Base-by-base conservation (phyloP, 371 early-diverging fungal genomes). In the Choanephora cucurbitarum region DNA sequence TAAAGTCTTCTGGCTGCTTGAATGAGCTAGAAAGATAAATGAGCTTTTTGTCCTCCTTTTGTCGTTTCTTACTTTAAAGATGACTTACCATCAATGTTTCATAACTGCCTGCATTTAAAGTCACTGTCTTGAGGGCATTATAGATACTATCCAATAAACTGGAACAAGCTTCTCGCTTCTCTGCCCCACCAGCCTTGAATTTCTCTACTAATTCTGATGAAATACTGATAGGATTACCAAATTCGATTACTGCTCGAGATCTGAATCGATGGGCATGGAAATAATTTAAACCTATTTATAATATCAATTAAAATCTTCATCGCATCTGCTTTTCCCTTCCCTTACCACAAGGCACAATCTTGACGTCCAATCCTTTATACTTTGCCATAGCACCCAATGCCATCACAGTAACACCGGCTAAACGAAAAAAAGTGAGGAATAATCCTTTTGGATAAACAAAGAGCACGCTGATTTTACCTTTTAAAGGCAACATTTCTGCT, bases 221-320 rank as follows among this genome's bases (percentile, higher is more conserved):
- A 1, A 97, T 77, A 1, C 83, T 77, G 53, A 97, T 84, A 0
- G 95, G 94, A 32, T 89, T 83, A 19, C 98, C 96, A 77, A 91
- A 97, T 64, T 97, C 96, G 44, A 97, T 84, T 6, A 96, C 95
- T 10, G 97, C 96, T 51, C 95, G 83, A 7, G 95, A 95, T 45
- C 97, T 84, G 82, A 97, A 97, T 64, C 88, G 86, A 78, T 95
- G 89, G 10, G 97, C 91, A 70, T 97, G 92, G 73, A 96, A 97
- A 69, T 97, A 97, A 72, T 90, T 91, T 50, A 97, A 75, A 0
- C 60, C 55, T 44, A 40, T 37, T 37, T 9, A 11, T 9, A 9
- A 44, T 18, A 43, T 8, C 5, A 11, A 31, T 17, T 22, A 31
- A 7, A 2, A 37, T 3, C 10, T 31, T 52, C 7, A 5, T 28